Conservation (phyloP, 495 filamentous ascomycete species). For the Penicillium mononematosum region DNA sequence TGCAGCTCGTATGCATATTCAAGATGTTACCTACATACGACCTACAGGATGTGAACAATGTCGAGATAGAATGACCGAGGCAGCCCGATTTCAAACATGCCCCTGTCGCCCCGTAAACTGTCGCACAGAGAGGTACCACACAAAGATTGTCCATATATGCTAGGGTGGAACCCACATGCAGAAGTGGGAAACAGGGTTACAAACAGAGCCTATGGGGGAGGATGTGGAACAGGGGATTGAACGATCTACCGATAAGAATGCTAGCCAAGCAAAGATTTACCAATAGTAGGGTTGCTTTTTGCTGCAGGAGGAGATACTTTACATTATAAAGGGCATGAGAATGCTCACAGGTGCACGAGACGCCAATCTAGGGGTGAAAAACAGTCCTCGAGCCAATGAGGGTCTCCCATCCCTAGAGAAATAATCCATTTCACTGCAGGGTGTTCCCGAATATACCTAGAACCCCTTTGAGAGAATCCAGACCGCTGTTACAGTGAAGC, state of each 20-base stretch:
- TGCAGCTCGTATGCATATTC: not conserved
- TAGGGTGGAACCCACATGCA: not conserved
- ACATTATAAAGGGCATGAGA: conserved; percentile 10
- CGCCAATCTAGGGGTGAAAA: conserved; percentile 26
- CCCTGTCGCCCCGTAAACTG: not conserved
- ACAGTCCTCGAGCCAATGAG: conserved; percentile 6
- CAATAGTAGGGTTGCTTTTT: conserved; percentile 10
- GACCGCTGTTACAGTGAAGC: not conserved
- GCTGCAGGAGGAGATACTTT: conserved; percentile 12
- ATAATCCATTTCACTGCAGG: not conserved
- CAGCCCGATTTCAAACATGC: not conserved
- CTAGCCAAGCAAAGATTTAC: conserved; percentile 1
- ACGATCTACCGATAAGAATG: conserved; percentile 7
- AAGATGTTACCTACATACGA: not conserved
- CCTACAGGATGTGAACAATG: not conserved
- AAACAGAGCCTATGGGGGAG: not conserved
- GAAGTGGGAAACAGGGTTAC: not conserved
- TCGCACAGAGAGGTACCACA: not conserved
- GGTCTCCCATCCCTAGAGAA: conserved; percentile 9
- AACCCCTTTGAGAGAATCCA: not conserved
- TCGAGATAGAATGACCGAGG: not conserved
- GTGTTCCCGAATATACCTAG: not conserved
- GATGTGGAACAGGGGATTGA: not conserved
- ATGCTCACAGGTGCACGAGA: conserved; percentile 20
- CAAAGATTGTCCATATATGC: not conserved